Evolutionary conservation across 805 yeast genomes (phyloP), one percentile per base, ranked within the genome.

Genomic region (Kodamaea lidongshanica): DNA sequence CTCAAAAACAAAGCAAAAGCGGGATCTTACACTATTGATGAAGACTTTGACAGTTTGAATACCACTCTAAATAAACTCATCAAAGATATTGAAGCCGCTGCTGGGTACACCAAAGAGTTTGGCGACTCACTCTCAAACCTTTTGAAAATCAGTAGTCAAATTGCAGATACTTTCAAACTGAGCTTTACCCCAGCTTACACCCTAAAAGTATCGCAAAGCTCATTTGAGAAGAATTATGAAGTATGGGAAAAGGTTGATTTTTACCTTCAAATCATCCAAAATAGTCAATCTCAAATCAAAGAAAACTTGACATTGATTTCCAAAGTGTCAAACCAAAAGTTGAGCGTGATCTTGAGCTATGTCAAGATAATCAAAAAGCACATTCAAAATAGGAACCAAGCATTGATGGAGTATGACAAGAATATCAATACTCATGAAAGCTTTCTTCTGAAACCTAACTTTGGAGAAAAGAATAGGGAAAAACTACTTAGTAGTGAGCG

Each of bases 321-420:
- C 2, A 12, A 24, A 5, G 28, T 33, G 2, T 11, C 44, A 20
- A 46, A 42, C 5, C 27, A 26, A 9, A 50, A 43, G 19, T 23
- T 52, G 4, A 28, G 28, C 3, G 38, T 34, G 6, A 35, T 54
- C 12, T 29, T 42, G 21, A 28, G 19, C 1, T 13, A 46, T 4
- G 37, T 52, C 14, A 46, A 45, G 11, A 39, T 32, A 6, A 53
- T 64, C 17, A 52, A 52, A 28, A 51, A 39, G 21, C 44, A 40
- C 8, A 37, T 58, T 8, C 52, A 45, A 10, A 44, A 41, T 9
- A 37, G 72, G 18, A 56, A 57, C 10, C 45, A 44, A 32, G 53
- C 61, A 1, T 44, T 64, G 15, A 41, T 64, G 32, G 69, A 61
- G 24, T 58, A 58, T 39, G 70, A 67, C 34, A 49, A 46, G 28